Evolutionary conservation across 78 protist species (phyloP).

Genomic region (Tieghemostelium lacteum): DNA sequence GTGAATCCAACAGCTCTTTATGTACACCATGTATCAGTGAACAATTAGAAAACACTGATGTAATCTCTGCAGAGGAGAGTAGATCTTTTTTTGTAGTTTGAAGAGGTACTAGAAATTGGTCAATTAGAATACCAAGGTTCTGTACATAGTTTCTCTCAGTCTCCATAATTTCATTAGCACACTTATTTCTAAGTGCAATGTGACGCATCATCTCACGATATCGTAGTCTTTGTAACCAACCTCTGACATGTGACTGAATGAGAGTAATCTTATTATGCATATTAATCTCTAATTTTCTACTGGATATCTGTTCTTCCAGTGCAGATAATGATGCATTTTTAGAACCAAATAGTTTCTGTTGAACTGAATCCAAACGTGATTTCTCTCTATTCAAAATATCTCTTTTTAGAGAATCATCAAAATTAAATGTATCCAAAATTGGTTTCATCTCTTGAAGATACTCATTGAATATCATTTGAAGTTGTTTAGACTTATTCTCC

Average conservation of each 20-base stretch:
- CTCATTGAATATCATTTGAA: conserved; percentile 14
- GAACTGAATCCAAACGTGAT: background rate
- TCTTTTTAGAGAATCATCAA: background rate
- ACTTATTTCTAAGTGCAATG: background rate
- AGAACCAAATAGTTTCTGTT: conserved; percentile 45
- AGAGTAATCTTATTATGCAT: conserved; percentile 60
- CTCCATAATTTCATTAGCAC: conserved; percentile 34
- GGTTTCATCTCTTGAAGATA: conserved; percentile 51
- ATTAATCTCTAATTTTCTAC: conserved; percentile 30
- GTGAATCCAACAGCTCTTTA: conserved; percentile 27
- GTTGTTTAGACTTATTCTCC: conserved; percentile 2
- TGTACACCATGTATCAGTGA: conserved; percentile 47
- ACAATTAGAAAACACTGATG: conserved; percentile 44
- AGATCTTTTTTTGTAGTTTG: conserved; percentile 49
- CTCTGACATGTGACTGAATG: conserved; percentile 49
- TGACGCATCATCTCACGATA: background rate
- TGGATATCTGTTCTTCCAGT: conserved; percentile 8
- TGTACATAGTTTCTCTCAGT: conserved; percentile 53
- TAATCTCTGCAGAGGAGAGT: conserved; percentile 2
- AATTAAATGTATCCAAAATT: background rate
- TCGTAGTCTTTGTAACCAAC: conserved; percentile 41
- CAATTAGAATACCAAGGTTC: conserved; percentile 14
- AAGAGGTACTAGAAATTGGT: conserved; percentile 30
- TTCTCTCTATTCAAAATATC: conserved; percentile 29
- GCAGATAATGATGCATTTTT: conserved; percentile 48